A percentile compares a stretch with the other conserved stretches of the same genome.
phyloP scores from a whole-genome alignment of 495 filamentous ascomycete genomes.

The Bryoglossum gracile region DNA sequence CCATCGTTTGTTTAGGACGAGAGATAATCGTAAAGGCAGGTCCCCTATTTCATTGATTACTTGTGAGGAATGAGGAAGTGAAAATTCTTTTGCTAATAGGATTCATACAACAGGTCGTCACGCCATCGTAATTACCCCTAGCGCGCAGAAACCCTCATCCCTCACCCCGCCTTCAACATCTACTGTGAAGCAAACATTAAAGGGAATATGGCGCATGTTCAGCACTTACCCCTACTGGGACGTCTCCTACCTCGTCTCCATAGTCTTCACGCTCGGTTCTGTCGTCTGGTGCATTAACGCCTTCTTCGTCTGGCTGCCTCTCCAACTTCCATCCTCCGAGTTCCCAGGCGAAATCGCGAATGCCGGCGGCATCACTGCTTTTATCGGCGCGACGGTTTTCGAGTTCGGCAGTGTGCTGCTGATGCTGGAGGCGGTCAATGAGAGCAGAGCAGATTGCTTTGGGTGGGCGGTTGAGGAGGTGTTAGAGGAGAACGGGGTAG shows the following conservation, averaged over 20 bases:
- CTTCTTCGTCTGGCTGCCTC: slow-evolving; percentile 60
- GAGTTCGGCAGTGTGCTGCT: slow-evolving; percentile 58
- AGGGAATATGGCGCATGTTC: slow-evolving; percentile 48
- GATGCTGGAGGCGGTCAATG: slow-evolving; percentile 63
- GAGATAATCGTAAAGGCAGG: slow-evolving; percentile 58
- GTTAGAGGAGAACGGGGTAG: slow-evolving; percentile 30
- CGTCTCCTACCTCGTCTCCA: slow-evolving; percentile 58
- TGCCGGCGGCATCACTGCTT: slow-evolving; percentile 57
- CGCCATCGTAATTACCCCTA: slow-evolving; percentile 40
- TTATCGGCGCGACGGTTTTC: slow-evolving; percentile 65
- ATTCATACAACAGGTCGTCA: slow-evolving; percentile 55
- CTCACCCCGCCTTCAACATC: slow-evolving; percentile 39
- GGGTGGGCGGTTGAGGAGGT: slow-evolving; percentile 59
- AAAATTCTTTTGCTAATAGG: no score
- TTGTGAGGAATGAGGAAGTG: no score
- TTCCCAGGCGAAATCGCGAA: slow-evolving; percentile 45
- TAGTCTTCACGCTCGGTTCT: slow-evolving; percentile 55
- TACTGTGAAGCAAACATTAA: slow-evolving; percentile 30
- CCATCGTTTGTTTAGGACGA: slow-evolving; percentile 42
- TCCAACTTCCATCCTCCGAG: slow-evolving; percentile 42
- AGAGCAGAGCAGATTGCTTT: slow-evolving; percentile 58
- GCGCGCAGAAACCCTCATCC: slow-evolving; percentile 24
- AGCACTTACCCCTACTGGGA: slow-evolving; percentile 59
- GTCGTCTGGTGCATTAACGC: slow-evolving; percentile 61
- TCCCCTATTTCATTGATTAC: not conserved